These are phyloP conservation scores for Phyllosticta capitalensis DNA, from an alignment of 2,329 filamentous ascomycete genomes.

Conservation along the genomic window DNA sequence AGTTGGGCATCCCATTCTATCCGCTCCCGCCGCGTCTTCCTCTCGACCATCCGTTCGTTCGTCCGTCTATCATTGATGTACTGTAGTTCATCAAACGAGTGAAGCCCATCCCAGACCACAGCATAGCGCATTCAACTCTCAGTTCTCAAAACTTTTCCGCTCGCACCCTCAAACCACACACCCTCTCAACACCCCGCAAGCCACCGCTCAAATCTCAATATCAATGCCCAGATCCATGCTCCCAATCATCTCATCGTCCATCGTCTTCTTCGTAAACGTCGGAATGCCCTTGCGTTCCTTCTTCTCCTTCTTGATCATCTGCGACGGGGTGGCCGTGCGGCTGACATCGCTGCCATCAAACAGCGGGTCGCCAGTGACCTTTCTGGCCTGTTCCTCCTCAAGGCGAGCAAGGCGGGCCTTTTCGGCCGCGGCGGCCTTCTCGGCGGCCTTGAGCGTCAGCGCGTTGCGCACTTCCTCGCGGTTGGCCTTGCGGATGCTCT, in stretches of 20 bases:
- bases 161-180: too few relatives aligned
- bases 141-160: too few relatives aligned
- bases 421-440: constrained; percentile 31
- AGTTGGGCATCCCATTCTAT: too few relatives aligned
- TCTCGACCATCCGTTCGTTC: too few relatives aligned
- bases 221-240: constrained; percentile 85
- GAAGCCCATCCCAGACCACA: too few relatives aligned
- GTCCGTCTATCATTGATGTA: too few relatives aligned
- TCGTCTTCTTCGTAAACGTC: constrained; percentile 65
- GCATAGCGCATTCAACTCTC: too few relatives aligned
- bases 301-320: constrained; percentile 38
- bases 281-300: constrained; percentile 46
- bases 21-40: too few relatives aligned
- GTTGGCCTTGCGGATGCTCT: constrained; percentile 73
- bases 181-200: too few relatives aligned
- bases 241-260: constrained; percentile 89
- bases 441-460: constrained; percentile 51
- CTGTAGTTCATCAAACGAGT: too few relatives aligned
- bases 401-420: constrained; percentile 25
- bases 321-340: constrained; percentile 40
- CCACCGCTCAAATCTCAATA: constrained; percentile 65
- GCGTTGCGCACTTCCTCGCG: constrained; percentile 85
- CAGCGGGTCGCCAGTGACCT: constrained; percentile 40
- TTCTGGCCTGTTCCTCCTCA: constrained; percentile 47
- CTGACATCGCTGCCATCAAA: constrained; percentile 38